A percentile compares a stretch with the other conserved stretches of the same genome.
Evolutionary conservation across 2,329 filamentous ascomycete genomes (phyloP).

Genomic region (Aaosphaeria pasadenensis): DNA sequence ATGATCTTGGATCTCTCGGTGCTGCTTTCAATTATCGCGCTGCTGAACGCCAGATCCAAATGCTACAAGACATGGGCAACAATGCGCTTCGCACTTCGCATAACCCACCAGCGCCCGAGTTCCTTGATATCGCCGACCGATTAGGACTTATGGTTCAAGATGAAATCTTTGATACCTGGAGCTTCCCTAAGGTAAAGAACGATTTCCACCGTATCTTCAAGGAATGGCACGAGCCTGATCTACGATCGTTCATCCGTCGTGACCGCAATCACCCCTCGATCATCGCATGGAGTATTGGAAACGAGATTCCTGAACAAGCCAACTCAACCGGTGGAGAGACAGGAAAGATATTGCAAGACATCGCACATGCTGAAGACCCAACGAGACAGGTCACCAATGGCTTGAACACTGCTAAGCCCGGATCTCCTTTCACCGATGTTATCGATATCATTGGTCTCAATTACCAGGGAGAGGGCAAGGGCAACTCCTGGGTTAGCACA

Average conservation of each 20-base stretch:
- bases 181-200: conserved; percentile 42
- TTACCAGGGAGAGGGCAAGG: conserved; percentile 54
- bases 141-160: conserved; percentile 52
- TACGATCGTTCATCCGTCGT: conserved; percentile 50
- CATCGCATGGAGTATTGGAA: conserved; percentile 53
- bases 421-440: conserved; percentile 37
- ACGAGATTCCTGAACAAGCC: conserved; percentile 52
- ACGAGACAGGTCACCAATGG: conserved; percentile 46
- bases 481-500: conserved; percentile 32
- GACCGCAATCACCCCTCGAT: conserved; percentile 57
- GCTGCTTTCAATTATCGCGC: conserved; percentile 51
- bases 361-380: conserved; percentile 47
- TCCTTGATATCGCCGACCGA: conserved; percentile 50
- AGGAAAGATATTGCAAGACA: conserved; percentile 39
- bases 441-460: conserved; percentile 53
- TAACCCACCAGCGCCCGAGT: conserved; percentile 52
- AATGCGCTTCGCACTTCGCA: conserved; percentile 54
- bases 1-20: conserved; percentile 51
- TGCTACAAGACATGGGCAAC: conserved; percentile 48
- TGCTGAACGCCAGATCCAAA: conserved; percentile 48
- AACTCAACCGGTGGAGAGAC: conserved; percentile 29
- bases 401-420: conserved; percentile 47
- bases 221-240: conserved; percentile 55
- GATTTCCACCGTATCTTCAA: conserved; percentile 53
- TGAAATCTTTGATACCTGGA: conserved; percentile 56